Conservation (phyloP, 176 grass and related monocot genomes). For the barley (Hordeum vulgare) region DNA sequence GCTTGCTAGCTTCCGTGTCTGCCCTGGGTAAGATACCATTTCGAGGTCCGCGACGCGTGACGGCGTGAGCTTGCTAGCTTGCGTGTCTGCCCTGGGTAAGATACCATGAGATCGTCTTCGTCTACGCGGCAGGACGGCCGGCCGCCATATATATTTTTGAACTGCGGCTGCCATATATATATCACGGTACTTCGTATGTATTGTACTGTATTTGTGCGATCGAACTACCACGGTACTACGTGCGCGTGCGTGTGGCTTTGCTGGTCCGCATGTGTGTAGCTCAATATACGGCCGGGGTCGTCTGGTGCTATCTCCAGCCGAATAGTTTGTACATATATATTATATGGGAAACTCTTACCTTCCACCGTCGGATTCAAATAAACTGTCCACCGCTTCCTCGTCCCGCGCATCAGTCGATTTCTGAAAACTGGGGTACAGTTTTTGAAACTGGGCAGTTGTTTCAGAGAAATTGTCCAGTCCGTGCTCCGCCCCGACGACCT, state of each 20-base stretch:
- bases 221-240: background rate
- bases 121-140: background rate
- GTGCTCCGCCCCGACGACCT: no score
- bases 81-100: background rate
- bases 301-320: background rate
- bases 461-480: no score
- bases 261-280: background rate
- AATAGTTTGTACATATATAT: background rate
- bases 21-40: conserved; percentile 4
- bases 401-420: no score
- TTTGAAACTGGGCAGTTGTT: no score
- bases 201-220: background rate
- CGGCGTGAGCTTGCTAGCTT: conserved; percentile 1
- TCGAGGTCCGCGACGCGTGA: conserved; percentile 76
- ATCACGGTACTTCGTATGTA: background rate
- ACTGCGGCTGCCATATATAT: background rate
- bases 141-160: background rate
- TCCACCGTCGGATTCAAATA: no score
- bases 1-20: background rate
- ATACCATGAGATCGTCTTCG: background rate
- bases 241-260: background rate
- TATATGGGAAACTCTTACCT: no score
- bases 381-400: no score
- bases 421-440: no score
- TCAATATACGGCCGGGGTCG: background rate